Evolutionary conservation across 495 filamentous ascomycete species (phyloP).

Genomic region (Jackrogersella multiformis): DNA sequence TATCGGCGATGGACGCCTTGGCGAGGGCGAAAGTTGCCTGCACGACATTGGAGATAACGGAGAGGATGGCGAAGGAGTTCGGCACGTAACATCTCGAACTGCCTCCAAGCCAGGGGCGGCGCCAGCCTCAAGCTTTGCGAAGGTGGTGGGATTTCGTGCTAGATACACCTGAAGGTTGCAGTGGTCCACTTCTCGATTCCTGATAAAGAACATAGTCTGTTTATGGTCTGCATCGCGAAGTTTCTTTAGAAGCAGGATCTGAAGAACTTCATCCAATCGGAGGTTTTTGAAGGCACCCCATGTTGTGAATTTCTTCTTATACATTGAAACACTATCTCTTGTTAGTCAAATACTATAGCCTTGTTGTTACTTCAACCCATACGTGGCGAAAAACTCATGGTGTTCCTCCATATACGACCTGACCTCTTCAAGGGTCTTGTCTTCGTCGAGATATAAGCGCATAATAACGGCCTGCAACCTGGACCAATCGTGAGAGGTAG

Average conservation of each 20-base stretch:
- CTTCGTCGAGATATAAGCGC: slow-evolving; percentile 44
- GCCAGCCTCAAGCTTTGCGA: slow-evolving; percentile 43
- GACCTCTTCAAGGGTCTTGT: slow-evolving; percentile 47
- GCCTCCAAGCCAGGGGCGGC: slow-evolving; percentile 38
- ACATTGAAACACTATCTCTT: slow-evolving; percentile 43
- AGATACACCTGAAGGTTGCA: slow-evolving; percentile 45
- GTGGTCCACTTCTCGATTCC: slow-evolving; percentile 42
- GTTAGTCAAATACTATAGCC: slow-evolving; percentile 23
- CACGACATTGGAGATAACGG: not conserved
- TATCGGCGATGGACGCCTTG: slow-evolving; percentile 5
- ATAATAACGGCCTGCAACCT: slow-evolving; percentile 41
- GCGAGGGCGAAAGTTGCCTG: not conserved
- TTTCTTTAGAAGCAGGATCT: slow-evolving; percentile 45
- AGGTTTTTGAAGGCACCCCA: slow-evolving; percentile 49
- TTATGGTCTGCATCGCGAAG: slow-evolving; percentile 41
- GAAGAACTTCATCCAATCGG: slow-evolving; percentile 45
- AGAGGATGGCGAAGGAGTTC: slow-evolving; percentile 26
- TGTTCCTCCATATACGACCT: slow-evolving; percentile 45
- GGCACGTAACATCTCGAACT: slow-evolving; percentile 45
- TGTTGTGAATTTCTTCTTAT: slow-evolving; percentile 45
- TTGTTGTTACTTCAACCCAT: slow-evolving; percentile 17
- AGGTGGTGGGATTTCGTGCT: slow-evolving; percentile 45
- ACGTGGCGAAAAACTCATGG: slow-evolving; percentile 46
- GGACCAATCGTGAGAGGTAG: slow-evolving; percentile 43
- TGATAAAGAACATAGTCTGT: slow-evolving; percentile 42